Evolutionary conservation across 805 yeast species (phyloP).

Genomic region (Sugiyamaella lignohabitans): DNA sequence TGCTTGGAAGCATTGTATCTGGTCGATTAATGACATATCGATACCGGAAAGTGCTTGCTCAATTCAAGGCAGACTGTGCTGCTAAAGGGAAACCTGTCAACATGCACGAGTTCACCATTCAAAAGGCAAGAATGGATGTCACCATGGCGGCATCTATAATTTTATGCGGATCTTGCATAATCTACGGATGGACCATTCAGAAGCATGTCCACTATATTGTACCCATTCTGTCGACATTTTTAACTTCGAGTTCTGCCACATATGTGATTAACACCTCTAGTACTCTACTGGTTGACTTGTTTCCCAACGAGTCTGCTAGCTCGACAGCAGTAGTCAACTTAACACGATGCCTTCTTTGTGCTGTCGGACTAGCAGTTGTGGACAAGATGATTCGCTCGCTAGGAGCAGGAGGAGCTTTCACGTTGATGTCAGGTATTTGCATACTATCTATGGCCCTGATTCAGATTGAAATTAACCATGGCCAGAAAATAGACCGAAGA

Average conservation of each 20-base stretch:
- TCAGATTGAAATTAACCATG: slow-evolving; percentile 9
- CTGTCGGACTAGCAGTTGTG: slow-evolving; percentile 62
- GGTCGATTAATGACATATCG: slow-evolving; percentile 53
- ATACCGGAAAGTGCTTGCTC: slow-evolving; percentile 29
- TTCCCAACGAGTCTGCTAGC: slow-evolving; percentile 63
- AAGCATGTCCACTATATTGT: slow-evolving; percentile 43
- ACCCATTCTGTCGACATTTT: slow-evolving; percentile 47
- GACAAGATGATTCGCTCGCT: slow-evolving; percentile 51
- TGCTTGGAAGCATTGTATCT: slow-evolving; percentile 50
- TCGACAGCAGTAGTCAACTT: slow-evolving; percentile 69
- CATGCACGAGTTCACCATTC: slow-evolving; percentile 46
- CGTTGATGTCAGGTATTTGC: slow-evolving; percentile 52
- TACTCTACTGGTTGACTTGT: slow-evolving; percentile 70
- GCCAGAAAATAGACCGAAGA: slow-evolving; percentile 10
- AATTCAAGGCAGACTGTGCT: slow-evolving; percentile 16
- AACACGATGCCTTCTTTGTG: slow-evolving; percentile 65
- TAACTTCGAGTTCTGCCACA: slow-evolving; percentile 54
- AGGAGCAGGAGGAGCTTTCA: slow-evolving; percentile 70
- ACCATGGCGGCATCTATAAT: slow-evolving; percentile 39
- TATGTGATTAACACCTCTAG: slow-evolving; percentile 47
- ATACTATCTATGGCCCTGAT: slow-evolving; percentile 9
- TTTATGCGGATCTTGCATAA: slow-evolving; percentile 37
- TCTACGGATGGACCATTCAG: slow-evolving; percentile 72
- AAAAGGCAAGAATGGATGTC: slow-evolving; percentile 48
- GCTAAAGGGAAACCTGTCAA: slow-evolving; percentile 24